Evolutionary conservation across 2,329 filamentous ascomycete species (phyloP), one percentile per base, ranked within the genome.

Genomic region (Fusarium fujikuroi): DNA sequence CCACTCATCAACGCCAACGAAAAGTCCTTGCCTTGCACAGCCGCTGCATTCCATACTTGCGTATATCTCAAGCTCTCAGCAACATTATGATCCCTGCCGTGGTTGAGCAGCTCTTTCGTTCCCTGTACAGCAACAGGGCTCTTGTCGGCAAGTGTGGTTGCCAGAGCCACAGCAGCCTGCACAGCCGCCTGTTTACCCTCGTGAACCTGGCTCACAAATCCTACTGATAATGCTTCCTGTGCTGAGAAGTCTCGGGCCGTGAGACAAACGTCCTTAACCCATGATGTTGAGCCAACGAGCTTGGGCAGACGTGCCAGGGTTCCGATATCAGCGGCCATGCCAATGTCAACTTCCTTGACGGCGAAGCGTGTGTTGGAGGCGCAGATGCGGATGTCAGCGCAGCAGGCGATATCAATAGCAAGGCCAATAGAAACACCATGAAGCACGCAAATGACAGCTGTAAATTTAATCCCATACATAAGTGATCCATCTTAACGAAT

Each of bases 41-140:
- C 93, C 5, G 91, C 92, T 76, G 90, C 89, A 79, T 98, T 98
- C 95, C 95, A 98, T 2, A 96, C 87, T 16, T 90, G 88, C 8
- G 95, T 97, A 82, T 97, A 98, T 65, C 90, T 89, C 80, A 98
- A 83, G 52, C 92, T 94, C 75, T 97, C 94, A 50, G 88, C 89
- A 34, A 97, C 90, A 5, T 87, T 86, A 80, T 95, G 90, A 81
- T 97, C 95, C 76, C 93, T 88, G 39, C 92, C 92, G 79, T 92
- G 94, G 81, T 96, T 95, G 79, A 97, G 80, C 70, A 97, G 83
- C 83, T 96, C 93, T 85, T 97, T 97, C 14, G 95, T 97, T 10
- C 93, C 92, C 84, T 94, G 90, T 72, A 95, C 93, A 3, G 94
- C 95, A 28, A 98, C 91, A 0, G 95, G 95, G 78, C 93, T 96